Evolutionary conservation across 768 basidiomycete genomes (phyloP).

Genomic region (Russula sp.): DNA sequence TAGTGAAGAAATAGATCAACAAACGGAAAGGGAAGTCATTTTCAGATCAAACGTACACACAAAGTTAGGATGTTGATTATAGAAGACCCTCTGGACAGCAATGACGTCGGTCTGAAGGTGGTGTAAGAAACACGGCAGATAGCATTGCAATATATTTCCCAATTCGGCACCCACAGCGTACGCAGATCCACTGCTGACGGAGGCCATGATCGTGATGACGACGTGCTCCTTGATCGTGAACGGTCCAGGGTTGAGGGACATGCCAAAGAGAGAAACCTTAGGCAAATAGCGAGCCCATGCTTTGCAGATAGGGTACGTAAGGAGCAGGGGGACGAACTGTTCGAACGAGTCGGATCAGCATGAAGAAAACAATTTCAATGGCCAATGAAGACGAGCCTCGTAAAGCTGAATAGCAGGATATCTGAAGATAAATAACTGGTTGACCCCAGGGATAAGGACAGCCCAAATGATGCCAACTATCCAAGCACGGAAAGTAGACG

Average conservation of each 20-base stretch:
- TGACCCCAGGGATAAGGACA: background rate
- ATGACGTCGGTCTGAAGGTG: conserved; percentile 36
- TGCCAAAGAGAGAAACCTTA: conserved; percentile 46
- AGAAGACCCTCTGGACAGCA: conserved; percentile 42
- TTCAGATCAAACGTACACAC: conserved; percentile 24
- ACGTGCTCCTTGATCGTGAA: conserved; percentile 75
- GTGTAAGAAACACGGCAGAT: background rate
- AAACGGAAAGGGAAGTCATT: background rate
- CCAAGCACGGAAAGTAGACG: background rate
- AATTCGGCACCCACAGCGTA: conserved; percentile 28
- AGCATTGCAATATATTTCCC: background rate
- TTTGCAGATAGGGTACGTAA: background rate
- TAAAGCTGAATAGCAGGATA: rapidly evolving
- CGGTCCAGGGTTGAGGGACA: conserved; percentile 56
- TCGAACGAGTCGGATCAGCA: background rate
- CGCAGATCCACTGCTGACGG: conserved; percentile 30
- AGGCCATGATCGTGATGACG: conserved; percentile 40
- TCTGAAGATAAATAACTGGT: background rate
- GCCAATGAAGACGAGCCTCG: background rate
- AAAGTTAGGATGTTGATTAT: conserved; percentile 36
- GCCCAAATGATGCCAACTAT: background rate
- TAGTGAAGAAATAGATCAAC: background rate
- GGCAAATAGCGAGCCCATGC: conserved; percentile 39
- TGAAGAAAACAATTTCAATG: background rate
- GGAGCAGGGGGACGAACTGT: conserved; percentile 43